These are phyloP conservation scores for Juncus inflexus DNA, from an alignment of 176 grass and related monocot genomes.

Conservation along the genomic window DNA sequence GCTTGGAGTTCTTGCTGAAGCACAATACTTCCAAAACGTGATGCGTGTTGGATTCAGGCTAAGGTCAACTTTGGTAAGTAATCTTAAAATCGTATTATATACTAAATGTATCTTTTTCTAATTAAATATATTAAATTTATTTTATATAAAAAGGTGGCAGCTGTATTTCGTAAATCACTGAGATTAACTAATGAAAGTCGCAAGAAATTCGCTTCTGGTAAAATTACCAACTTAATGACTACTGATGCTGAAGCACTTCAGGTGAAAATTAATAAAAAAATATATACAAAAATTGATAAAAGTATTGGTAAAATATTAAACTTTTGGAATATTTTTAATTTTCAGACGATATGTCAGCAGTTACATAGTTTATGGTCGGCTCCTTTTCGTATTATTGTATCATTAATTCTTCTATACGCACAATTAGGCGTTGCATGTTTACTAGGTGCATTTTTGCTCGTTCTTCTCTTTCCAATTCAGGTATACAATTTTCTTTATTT, in stretches of 20 bases:
- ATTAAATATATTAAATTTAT: not conserved
- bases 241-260: slow-evolving; percentile 95
- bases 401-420: slow-evolving; percentile 70
- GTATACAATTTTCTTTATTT: slow-evolving; percentile 40
- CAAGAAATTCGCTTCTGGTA: slow-evolving; percentile 78
- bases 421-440: slow-evolving; percentile 83
- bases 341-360: slow-evolving; percentile 95
- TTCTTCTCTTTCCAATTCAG: slow-evolving; percentile 89
- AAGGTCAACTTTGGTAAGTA: slow-evolving; percentile 87
- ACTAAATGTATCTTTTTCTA: slow-evolving; percentile 18
- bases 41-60: slow-evolving; percentile 95
- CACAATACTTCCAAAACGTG: slow-evolving; percentile 99
- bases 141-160: slow-evolving; percentile 54
- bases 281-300: no score
- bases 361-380: slow-evolving; percentile 98
- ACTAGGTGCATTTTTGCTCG: slow-evolving; percentile 70
- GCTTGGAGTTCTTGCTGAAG: slow-evolving; percentile 84
- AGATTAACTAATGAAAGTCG: slow-evolving; percentile 83
- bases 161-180: slow-evolving; percentile 94
- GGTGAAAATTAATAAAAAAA: slow-evolving; percentile 23
- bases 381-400: slow-evolving; percentile 91
- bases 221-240: slow-evolving; percentile 98
- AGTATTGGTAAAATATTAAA: not conserved
- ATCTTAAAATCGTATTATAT: slow-evolving; percentile 15
- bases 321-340: slow-evolving; percentile 23